These are phyloP conservation scores for Trichoderma gracile DNA, from an alignment of 2,329 filamentous ascomycete genomes.

Conservation along the genomic window DNA sequence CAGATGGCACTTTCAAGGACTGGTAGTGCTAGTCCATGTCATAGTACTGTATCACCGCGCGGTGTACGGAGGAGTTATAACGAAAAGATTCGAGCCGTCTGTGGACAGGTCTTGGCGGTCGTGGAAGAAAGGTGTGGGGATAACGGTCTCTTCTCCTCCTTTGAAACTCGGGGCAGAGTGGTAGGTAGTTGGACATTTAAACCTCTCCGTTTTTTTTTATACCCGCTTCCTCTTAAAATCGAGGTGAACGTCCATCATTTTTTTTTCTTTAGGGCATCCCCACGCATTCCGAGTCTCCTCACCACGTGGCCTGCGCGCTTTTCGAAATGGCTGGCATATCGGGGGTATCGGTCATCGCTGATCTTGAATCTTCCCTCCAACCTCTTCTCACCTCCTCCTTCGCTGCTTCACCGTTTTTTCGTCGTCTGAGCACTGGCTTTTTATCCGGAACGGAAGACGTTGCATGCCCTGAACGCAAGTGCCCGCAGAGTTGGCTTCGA, in stretches of 20 bases:
- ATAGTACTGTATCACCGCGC: conserved; percentile 1
- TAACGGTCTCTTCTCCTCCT: not conserved
- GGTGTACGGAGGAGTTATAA: not conserved
- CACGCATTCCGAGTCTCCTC: conserved; percentile 21
- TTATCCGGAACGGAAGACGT: conserved; percentile 1
- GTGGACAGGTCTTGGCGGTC: conserved; percentile 9
- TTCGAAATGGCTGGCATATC: conserved; percentile 16
- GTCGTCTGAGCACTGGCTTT: not conserved
- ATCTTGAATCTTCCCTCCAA: not conserved
- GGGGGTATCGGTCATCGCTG: conserved; percentile 20
- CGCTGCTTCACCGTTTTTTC: conserved; percentile 10
- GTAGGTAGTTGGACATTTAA: conserved; percentile 15
- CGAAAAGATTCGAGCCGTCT: conserved; percentile 2
- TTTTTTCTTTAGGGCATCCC: conserved; percentile 10
- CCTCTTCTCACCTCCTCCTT: not conserved
- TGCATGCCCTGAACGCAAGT: conserved; percentile 7
- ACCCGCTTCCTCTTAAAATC: not conserved
- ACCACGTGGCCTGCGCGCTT: conserved; percentile 26
- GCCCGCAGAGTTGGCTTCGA: not conserved
- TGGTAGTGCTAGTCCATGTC: too few species aligned
- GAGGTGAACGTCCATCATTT: not conserved
- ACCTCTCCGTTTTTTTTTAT: not conserved
- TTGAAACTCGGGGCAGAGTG: not conserved
- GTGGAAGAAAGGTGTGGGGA: conserved; percentile 1
- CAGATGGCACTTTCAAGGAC: conserved; percentile 1